Evolutionary conservation across 192 early-diverging fungal species (phyloP).

Genomic region (Linnemannia elongata): DNA sequence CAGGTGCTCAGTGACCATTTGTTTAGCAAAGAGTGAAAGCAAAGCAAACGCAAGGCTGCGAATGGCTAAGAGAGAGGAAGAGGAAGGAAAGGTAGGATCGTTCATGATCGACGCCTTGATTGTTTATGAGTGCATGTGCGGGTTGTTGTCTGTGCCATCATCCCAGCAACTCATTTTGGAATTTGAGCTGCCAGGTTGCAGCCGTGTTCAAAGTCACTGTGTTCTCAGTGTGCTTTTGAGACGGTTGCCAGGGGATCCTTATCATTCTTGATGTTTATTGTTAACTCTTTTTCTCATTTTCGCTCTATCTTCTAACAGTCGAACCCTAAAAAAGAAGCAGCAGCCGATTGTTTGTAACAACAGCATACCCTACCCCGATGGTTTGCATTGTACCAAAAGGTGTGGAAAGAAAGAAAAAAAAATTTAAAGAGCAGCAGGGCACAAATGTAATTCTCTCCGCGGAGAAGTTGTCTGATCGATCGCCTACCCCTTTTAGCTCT

Average conservation of each 20-base stretch:
- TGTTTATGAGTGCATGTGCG: background rate
- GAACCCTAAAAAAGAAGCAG: background rate
- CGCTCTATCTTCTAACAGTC: background rate
- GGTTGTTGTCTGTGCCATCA: background rate
- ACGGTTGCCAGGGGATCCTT: no score
- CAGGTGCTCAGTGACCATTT: background rate
- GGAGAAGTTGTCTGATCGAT: background rate
- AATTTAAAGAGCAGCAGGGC: background rate
- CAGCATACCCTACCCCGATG: background rate
- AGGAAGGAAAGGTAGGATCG: background rate
- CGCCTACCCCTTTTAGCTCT: background rate
- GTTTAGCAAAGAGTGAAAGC: background rate
- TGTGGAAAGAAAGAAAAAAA: background rate
- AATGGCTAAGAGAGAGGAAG: no score
- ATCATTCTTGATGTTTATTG: no score
- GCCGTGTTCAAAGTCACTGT: background rate
- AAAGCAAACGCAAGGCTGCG: background rate
- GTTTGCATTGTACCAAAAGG: background rate
- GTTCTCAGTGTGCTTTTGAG: no score
- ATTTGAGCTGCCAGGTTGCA: background rate
- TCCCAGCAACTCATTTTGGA: background rate
- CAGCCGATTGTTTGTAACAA: background rate
- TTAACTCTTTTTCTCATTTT: background rate
- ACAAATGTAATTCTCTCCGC: background rate
- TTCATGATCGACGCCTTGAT: background rate